A percentile compares a stretch with the other conserved stretches of the same genome.
Conservation (phyloP, 1,139 yeast genomes). For the Yamadazyma pseudoaaseri region DNA sequence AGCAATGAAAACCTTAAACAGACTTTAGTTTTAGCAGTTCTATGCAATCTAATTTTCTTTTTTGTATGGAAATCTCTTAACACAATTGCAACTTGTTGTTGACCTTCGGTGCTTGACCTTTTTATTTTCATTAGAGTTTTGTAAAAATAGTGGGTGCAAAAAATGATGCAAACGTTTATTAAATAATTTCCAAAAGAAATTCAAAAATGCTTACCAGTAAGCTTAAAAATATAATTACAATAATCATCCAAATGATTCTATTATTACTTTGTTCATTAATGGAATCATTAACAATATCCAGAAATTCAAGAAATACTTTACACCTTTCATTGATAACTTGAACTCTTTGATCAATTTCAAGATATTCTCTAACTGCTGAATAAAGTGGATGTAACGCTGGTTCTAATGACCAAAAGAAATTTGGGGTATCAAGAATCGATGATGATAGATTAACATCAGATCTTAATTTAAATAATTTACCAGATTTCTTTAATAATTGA, state of each 20-base stretch:
- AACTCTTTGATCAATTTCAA: constrained; percentile 92
- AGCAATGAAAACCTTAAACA: background rate
- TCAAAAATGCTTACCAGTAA: constrained; percentile 60
- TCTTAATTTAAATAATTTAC: constrained; percentile 81
- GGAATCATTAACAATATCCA: constrained; percentile 90
- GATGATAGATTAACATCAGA: constrained; percentile 93
- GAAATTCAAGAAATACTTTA: constrained; percentile 88
- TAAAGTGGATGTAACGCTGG: constrained; percentile 94
- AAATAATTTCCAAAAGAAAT: constrained; percentile 35
- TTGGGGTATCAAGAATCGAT: constrained; percentile 91
- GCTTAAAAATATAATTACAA: constrained; percentile 76
- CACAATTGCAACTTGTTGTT: background rate
- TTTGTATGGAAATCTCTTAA: constrained; percentile 1
- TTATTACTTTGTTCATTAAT: constrained; percentile 92
- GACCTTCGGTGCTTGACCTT: background rate
- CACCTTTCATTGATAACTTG: constrained; percentile 92
- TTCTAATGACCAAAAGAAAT: constrained; percentile 93
- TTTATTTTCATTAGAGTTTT: background rate
- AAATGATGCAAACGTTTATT: constrained; percentile 4
- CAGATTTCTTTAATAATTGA: constrained; percentile 82
- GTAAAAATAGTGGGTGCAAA: background rate
- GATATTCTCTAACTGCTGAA: constrained; percentile 83
- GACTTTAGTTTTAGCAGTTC: background rate
- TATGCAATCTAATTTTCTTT: background rate
- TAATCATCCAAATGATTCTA: constrained; percentile 87